Evolutionary conservation across 208 protist genomes (phyloP).

Genomic region (Phytomonas sp.): DNA sequence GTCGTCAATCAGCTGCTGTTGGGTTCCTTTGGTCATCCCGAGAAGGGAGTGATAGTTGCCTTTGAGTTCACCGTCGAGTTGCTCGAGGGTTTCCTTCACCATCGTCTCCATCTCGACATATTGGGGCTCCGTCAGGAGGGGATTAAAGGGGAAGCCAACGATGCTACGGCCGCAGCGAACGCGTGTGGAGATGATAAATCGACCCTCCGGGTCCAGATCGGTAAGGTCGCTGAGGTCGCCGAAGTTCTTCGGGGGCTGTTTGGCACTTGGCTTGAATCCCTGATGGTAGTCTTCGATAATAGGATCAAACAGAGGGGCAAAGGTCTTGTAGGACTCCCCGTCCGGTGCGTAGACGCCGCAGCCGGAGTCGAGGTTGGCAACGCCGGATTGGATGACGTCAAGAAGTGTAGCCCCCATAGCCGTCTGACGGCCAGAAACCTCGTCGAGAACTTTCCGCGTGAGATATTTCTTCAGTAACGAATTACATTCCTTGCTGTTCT

Average conservation of each 20-base stretch:
- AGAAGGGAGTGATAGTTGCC: conserved; percentile 49
- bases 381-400: conserved; percentile 48
- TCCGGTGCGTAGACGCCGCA: conserved; percentile 43
- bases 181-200: conserved; percentile 51
- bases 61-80: conserved; percentile 34
- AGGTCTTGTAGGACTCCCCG: conserved; percentile 45
- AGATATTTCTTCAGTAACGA: conserved; percentile 49
- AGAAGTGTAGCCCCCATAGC: conserved; percentile 38
- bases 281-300: conserved; percentile 55
- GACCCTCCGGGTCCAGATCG: conserved; percentile 41
- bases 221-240: conserved; percentile 22
- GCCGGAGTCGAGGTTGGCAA: conserved; percentile 44
- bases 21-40: conserved; percentile 43
- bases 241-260: conserved; percentile 47
- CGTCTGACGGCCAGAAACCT: conserved; percentile 29
- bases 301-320: conserved; percentile 41
- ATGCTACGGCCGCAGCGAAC: conserved; percentile 42
- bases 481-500: conserved; percentile 23
- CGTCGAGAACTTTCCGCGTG: conserved; percentile 34
- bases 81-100: conserved; percentile 27
- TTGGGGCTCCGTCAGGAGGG: conserved; percentile 32
- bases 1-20: conserved; percentile 47
- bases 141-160: conserved; percentile 41
- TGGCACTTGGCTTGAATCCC: conserved; percentile 40
- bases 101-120: conserved; percentile 43